A percentile compares a stretch with the other conserved stretches of the same genome.
Evolutionary conservation across 495 filamentous ascomycete genomes (phyloP).

Genomic region (Hypoxylon fragiforme): DNA sequence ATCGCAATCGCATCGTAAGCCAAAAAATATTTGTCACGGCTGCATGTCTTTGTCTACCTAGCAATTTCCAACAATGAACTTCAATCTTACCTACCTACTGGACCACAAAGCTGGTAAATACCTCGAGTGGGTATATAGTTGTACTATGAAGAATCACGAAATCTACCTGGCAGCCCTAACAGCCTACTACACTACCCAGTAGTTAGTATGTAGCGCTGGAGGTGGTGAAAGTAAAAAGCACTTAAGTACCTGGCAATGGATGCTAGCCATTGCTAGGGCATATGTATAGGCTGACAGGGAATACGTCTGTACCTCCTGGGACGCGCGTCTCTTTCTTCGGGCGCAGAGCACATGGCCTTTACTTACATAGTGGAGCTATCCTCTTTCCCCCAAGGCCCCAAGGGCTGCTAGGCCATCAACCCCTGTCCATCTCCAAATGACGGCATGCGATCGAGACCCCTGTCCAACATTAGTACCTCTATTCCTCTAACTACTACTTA

Average conservation of each 20-base stretch:
- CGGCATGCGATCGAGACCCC: constrained; percentile 33
- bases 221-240: too few species aligned
- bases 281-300: constrained; percentile 12
- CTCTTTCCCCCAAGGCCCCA: constrained; percentile 5
- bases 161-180: too few species aligned
- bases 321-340: constrained; percentile 32
- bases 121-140: too few species aligned
- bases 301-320: constrained; percentile 21
- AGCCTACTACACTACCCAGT: too few species aligned
- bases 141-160: too few species aligned
- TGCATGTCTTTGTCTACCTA: too few species aligned
- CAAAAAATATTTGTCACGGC: constrained; percentile 10
- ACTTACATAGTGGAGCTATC: constrained; percentile 20
- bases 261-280: constrained; percentile 3
- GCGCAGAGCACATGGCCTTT: constrained; percentile 20
- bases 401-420: constrained; percentile 18
- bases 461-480: not conserved
- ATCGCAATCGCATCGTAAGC: not conserved
- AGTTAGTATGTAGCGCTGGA: too few species aligned
- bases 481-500: too few species aligned
- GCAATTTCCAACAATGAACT: too few species aligned
- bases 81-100: too few species aligned
- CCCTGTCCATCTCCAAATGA: constrained; percentile 33
- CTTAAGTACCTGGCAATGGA: too few species aligned
- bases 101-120: too few species aligned